Evolutionary conservation across 31 red algal genomes (phyloP).

Genomic region (Pterothamnion heteromorphum): DNA sequence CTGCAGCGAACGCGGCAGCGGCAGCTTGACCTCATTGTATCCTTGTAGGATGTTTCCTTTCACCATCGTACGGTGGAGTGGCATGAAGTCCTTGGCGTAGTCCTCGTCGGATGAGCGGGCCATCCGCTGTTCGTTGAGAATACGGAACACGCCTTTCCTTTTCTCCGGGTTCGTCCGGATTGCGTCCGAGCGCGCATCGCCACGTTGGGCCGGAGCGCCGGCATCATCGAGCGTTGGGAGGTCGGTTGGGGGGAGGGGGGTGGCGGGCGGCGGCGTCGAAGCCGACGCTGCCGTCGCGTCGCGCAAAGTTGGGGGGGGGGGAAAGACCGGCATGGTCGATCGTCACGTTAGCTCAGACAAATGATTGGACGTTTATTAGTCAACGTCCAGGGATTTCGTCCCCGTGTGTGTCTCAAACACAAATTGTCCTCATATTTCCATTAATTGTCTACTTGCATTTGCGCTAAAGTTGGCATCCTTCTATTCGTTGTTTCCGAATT

Average conservation of each 20-base stretch:
- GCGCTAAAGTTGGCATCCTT: no score
- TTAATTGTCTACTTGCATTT: not conserved
- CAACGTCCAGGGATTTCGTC: not conserved
- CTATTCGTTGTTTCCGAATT: not conserved
- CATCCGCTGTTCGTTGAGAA: not conserved
- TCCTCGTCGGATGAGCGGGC: not conserved
- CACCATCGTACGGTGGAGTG: not conserved
- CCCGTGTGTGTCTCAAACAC: not conserved
- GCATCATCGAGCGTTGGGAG: not conserved
- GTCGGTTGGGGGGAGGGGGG: not conserved
- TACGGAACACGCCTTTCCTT: not conserved
- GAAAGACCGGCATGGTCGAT: not conserved
- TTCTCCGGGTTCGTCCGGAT: not conserved
- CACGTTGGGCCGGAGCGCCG: not conserved
- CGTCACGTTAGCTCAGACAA: not conserved
- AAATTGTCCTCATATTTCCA: not conserved
- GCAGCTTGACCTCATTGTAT: not conserved
- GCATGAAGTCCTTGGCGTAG: not conserved
- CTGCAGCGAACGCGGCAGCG: not conserved
- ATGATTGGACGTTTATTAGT: slow-evolving; percentile 5
- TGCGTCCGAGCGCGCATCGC: not conserved
- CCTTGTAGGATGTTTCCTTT: not conserved
- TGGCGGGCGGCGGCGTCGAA: not conserved
- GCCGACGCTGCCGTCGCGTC: not conserved
- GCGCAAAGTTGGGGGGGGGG: not conserved